Conservation (phyloP, 2,329 filamentous ascomycete species). For the Sporothrix pallida region DNA sequence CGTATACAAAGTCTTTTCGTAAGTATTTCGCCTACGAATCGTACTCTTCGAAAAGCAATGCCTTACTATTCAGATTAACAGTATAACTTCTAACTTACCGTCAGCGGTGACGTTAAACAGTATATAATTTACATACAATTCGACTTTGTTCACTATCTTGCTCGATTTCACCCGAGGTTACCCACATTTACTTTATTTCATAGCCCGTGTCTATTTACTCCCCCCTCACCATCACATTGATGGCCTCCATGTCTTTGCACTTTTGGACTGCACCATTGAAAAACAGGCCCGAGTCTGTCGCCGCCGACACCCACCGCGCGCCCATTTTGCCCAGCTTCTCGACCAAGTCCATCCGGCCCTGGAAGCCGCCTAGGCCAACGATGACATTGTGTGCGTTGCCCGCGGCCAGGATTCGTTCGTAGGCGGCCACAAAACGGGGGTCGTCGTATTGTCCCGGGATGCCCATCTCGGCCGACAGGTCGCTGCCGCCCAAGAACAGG, state of each 20-base stretch:
- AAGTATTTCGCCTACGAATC: too few relatives aligned
- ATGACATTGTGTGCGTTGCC: not conserved
- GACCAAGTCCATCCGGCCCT: conserved; percentile 10
- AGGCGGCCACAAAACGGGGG: not conserved
- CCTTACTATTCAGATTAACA: too few relatives aligned
- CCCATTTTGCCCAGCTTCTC: conserved; percentile 7
- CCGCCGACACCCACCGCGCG: conserved; percentile 15
- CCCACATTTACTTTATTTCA: too few relatives aligned
- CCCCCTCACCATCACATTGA: not conserved
- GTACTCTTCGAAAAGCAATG: too few relatives aligned
- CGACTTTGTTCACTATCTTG: too few relatives aligned
- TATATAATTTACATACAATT: too few relatives aligned
- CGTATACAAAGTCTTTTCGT: too few relatives aligned
- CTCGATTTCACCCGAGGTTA: too few relatives aligned
- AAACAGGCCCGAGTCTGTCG: conserved; percentile 5
- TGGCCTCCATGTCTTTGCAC: conserved; percentile 5
- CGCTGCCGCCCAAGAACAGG: conserved; percentile 50
- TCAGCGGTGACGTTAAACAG: too few relatives aligned
- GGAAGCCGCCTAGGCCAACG: not conserved
- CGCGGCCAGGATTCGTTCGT: not conserved
- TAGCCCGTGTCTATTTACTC: too few relatives aligned
- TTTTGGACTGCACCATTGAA: conserved; percentile 6
- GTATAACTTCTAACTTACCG: too few relatives aligned
- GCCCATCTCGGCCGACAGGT: conserved; percentile 49
- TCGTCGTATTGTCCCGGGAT: conserved; percentile 49